Evolutionary conservation across 371 early-diverging fungal species (phyloP), one percentile per base, ranked within the genome.

Genomic region (Haplosporangium sp.): DNA sequence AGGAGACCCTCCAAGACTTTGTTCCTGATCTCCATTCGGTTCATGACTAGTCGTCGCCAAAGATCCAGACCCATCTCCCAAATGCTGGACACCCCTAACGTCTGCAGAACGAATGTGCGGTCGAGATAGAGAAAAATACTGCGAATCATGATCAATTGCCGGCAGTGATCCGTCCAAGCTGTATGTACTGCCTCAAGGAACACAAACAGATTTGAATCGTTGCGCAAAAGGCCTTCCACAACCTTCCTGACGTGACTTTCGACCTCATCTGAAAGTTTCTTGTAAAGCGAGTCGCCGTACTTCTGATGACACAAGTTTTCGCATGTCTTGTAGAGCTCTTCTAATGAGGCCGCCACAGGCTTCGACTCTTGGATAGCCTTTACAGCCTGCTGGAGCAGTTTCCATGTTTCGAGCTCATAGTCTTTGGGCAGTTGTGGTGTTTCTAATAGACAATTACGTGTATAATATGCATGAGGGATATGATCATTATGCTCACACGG

Each of bases 91-190:
- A 90, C 76, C 10, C 87, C 85, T 14, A 92, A 80, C 0, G 89
- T 88, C 43, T 93, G 92, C 23, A 96, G 82, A 7, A 94, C 91
- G 76, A 94, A 96, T 5, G 94, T 92, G 52, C 98, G 91, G 82
- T 98, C 98, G 46, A 98, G 83, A 68, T 95, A 95, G 71, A 96
- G 87, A 74, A 96, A 96, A 13, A 98, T 88, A 70, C 90, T 93
- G 36, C 93, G 84, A 42, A 96, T 92, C 80, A 91, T 86, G 16
- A 84, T 83, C 88, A 93, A 68, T 81, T 91, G 88, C 72, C 86
- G 84, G 61, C 91, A 87, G 72, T 92, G 89, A 42, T 79, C 83
- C 11, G 80, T 84, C 95, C 95, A 95, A 12, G 86, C 83, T 20
- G 60, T 64, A 67, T 90, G 69, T 2, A 92, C 83, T 13, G 80